phyloP scores from a whole-genome alignment of 2,329 filamentous ascomycete species.

The Trichophyton benhamiae region DNA sequence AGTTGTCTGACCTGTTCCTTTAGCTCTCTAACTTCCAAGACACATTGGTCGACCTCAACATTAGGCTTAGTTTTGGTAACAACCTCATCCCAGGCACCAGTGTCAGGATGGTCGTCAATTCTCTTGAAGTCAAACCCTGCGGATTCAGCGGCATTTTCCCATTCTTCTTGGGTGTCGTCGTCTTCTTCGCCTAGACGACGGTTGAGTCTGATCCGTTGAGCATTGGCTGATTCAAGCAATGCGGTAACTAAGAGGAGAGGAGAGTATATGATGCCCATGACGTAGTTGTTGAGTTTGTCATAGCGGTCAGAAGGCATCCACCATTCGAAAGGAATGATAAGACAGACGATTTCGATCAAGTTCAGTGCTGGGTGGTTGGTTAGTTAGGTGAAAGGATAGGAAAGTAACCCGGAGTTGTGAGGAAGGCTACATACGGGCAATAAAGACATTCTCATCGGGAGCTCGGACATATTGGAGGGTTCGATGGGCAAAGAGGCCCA shows the following conservation, averaged over 20 bases:
- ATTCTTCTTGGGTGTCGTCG: constrained; percentile 79
- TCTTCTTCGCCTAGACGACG: constrained; percentile 71
- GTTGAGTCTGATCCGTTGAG: constrained; percentile 58
- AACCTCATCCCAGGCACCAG: constrained; percentile 68
- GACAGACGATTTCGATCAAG: constrained; percentile 69
- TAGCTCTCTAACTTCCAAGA: constrained; percentile 47
- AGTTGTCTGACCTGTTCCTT: constrained; percentile 47
- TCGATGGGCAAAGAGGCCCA: constrained; percentile 84
- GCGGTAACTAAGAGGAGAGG: constrained; percentile 73
- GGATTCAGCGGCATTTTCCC: constrained; percentile 61
- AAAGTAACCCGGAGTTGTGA: background rate
- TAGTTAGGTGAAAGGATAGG: background rate
- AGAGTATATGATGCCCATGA: constrained; percentile 78
- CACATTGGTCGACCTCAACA: constrained; percentile 63
- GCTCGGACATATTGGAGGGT: constrained; percentile 95
- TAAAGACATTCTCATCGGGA: constrained; percentile 96
- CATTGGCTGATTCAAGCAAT: constrained; percentile 54
- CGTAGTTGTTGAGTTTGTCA: constrained; percentile 69
- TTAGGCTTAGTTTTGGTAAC: constrained; percentile 68
- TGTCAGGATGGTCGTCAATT: constrained; percentile 54
- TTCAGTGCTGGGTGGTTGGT: constrained; percentile 52
- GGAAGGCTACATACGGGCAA: constrained; percentile 48
- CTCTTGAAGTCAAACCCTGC: constrained; percentile 18
- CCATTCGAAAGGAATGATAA: constrained; percentile 82
- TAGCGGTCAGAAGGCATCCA: constrained; percentile 70